Evolutionary conservation across 495 filamentous ascomycete genomes (phyloP).

Genomic region (Aspergillus cristatus): DNA sequence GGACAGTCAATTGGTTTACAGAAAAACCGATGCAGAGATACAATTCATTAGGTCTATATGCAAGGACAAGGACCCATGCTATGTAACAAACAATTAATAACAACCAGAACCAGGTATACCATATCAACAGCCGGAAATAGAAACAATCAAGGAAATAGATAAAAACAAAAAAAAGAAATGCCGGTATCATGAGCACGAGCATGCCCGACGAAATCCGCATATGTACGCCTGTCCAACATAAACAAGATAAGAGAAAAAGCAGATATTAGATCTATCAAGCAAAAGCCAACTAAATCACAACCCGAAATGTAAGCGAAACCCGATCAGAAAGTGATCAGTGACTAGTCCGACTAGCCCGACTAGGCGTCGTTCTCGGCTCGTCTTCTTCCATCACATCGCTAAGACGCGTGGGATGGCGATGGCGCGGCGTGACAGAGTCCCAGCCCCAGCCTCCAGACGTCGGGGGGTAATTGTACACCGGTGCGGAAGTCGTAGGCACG

Average conservation of each 20-base stretch:
- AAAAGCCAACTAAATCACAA: too few relatives aligned
- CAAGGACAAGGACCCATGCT: too few relatives aligned
- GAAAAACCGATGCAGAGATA: too few relatives aligned
- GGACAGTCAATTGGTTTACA: too few relatives aligned
- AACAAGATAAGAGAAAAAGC: slow-evolving; percentile 6
- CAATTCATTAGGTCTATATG: too few relatives aligned
- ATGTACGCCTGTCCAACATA: slow-evolving; percentile 10
- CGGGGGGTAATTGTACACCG: slow-evolving; percentile 22
- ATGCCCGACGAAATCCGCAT: background rate
- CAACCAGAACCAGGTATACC: too few relatives aligned
- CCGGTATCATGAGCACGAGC: too few relatives aligned
- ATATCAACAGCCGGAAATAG: background rate
- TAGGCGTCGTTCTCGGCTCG: slow-evolving; percentile 48
- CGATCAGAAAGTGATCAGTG: too few relatives aligned
- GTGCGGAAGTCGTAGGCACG: slow-evolving; percentile 17
- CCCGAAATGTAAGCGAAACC: too few relatives aligned
- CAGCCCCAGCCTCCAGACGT: slow-evolving; percentile 46
- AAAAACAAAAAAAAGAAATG: background rate
- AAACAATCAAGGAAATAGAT: background rate
- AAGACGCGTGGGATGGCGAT: slow-evolving; percentile 88
- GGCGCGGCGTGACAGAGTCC: slow-evolving; percentile 67
- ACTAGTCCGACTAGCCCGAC: slow-evolving; percentile 39
- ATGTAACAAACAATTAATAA: too few relatives aligned
- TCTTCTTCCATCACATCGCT: slow-evolving; percentile 86
- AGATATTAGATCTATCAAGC: slow-evolving; percentile 1